Percentiles rank a stretch among this genome's conserved stretches.
Evolutionary conservation across 2,329 filamentous ascomycete species (phyloP).

Genomic region (Aureobasidium sp.): DNA sequence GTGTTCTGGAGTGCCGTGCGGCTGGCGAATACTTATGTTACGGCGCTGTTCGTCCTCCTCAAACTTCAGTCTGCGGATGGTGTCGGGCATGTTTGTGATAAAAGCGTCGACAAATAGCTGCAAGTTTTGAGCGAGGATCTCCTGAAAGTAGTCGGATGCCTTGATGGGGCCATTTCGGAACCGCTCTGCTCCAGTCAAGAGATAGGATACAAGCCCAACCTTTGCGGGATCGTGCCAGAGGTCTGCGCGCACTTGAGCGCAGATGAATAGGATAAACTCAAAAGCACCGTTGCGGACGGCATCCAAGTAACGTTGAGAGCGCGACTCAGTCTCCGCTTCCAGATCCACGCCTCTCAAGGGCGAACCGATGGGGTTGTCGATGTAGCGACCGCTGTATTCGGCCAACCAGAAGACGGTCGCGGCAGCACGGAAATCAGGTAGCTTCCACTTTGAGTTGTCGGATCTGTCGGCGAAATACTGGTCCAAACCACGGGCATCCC

Average conservation of each 20-base stretch:
- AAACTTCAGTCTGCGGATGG: constrained; percentile 73
- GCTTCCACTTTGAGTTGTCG: constrained; percentile 63
- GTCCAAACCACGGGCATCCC: constrained; percentile 65
- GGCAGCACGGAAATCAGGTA: constrained; percentile 71
- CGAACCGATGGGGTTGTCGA: constrained; percentile 60
- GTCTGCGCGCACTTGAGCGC: constrained; percentile 69
- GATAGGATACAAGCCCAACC: constrained; percentile 70
- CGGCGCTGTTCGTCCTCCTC: constrained; percentile 83
- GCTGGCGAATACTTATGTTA: constrained; percentile 38
- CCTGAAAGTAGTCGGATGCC: constrained; percentile 66
- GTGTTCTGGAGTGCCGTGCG: constrained; percentile 26
- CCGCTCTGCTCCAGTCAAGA: constrained; percentile 69
- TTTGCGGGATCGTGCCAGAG: constrained; percentile 87
- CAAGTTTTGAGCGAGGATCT: constrained; percentile 68
- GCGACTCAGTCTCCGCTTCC: constrained; percentile 57
- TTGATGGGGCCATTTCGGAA: constrained; percentile 57
- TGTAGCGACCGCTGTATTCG: constrained; percentile 86
- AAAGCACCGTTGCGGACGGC: constrained; percentile 66
- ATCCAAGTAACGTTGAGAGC: constrained; percentile 64
- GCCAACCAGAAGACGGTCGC: constrained; percentile 81
- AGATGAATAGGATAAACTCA: constrained; percentile 81
- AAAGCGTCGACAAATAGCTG: constrained; percentile 87
- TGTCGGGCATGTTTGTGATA: constrained; percentile 91
- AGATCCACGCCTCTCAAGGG: constrained; percentile 57
- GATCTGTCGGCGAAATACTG: constrained; percentile 57